These are phyloP conservation scores for Populus davidiana DNA, from an alignment of 345 rosid genomes.

Conservation along the genomic window DNA sequence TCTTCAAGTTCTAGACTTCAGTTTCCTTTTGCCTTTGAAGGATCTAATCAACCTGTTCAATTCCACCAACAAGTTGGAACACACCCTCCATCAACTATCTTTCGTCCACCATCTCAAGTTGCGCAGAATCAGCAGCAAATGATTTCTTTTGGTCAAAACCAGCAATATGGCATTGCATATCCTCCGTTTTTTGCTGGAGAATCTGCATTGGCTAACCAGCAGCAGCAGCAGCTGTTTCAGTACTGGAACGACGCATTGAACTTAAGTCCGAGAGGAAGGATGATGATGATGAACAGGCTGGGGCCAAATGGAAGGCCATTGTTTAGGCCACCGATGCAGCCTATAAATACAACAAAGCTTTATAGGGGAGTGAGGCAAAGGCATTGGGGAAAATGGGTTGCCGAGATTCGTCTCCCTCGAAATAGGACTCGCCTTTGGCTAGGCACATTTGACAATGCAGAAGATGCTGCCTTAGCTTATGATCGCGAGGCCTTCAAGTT, in stretches of 20 bases:
- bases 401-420: constrained; percentile 92
- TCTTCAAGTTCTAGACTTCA: constrained; percentile 31
- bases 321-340: constrained; percentile 57
- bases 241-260: constrained; percentile 60
- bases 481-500: constrained; percentile 87
- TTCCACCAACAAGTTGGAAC: constrained; percentile 40
- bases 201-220: constrained; percentile 26
- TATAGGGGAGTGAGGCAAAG: constrained; percentile 93
- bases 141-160: constrained; percentile 71
- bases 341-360: constrained; percentile 68
- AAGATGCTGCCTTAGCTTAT: constrained; percentile 89
- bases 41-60: constrained; percentile 33
- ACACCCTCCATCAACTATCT: constrained; percentile 22
- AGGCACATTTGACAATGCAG: constrained; percentile 89
- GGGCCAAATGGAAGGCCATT: constrained; percentile 60
- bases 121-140: constrained; percentile 44
- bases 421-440: constrained; percentile 93
- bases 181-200: constrained; percentile 36
- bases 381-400: constrained; percentile 99
- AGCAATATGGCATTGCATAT: constrained; percentile 25
- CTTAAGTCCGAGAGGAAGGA: constrained; percentile 72
- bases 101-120: constrained; percentile 29
- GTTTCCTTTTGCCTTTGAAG: constrained; percentile 57
- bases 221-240: constrained; percentile 44
- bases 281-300: constrained; percentile 68